These are phyloP conservation scores for Cadophora malorum DNA, from an alignment of 2,329 filamentous ascomycete genomes.

Conservation along the genomic window DNA sequence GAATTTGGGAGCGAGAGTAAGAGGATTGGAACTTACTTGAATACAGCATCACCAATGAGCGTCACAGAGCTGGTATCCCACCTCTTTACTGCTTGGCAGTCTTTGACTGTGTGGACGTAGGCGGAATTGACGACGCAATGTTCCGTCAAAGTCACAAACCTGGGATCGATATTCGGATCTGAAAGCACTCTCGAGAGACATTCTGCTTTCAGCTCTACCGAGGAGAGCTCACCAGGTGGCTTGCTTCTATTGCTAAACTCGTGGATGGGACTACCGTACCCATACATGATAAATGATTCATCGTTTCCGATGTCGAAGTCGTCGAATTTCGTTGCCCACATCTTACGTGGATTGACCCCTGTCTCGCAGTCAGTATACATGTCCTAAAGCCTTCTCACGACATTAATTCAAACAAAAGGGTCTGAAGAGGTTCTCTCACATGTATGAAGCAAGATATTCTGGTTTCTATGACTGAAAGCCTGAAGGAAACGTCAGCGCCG, in stretches of 20 bases:
- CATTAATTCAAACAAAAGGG: too few species aligned
- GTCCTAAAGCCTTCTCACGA: too few species aligned
- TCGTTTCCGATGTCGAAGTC: slow-evolving; percentile 34
- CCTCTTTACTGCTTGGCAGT: slow-evolving; percentile 36
- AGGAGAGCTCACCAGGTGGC: slow-evolving; percentile 30
- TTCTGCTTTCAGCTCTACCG: slow-evolving; percentile 39
- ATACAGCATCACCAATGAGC: slow-evolving; percentile 41
- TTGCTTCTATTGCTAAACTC: slow-evolving; percentile 39
- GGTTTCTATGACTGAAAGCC: slow-evolving; percentile 38
- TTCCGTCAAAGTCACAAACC: slow-evolving; percentile 35
- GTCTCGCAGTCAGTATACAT: neutral
- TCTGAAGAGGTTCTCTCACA: too few species aligned
- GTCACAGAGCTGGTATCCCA: slow-evolving; percentile 39
- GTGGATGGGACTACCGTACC: slow-evolving; percentile 34
- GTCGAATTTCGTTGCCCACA: slow-evolving; percentile 36
- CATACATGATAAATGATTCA: slow-evolving; percentile 44
- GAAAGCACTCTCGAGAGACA: slow-evolving; percentile 30
- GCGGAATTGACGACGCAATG: slow-evolving; percentile 35
- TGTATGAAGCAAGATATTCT: slow-evolving; percentile 41
- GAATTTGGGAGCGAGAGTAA: too few species aligned
- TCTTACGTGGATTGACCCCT: slow-evolving; percentile 36
- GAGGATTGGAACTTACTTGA: slow-evolving; percentile 37
- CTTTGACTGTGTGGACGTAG: slow-evolving; percentile 36
- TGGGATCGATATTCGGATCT: slow-evolving; percentile 32
- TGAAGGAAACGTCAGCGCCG: slow-evolving; percentile 21